These are phyloP conservation scores for Thalassiosira hispida DNA, from an alignment of 352 stramenopile species.

Conservation along the genomic window DNA sequence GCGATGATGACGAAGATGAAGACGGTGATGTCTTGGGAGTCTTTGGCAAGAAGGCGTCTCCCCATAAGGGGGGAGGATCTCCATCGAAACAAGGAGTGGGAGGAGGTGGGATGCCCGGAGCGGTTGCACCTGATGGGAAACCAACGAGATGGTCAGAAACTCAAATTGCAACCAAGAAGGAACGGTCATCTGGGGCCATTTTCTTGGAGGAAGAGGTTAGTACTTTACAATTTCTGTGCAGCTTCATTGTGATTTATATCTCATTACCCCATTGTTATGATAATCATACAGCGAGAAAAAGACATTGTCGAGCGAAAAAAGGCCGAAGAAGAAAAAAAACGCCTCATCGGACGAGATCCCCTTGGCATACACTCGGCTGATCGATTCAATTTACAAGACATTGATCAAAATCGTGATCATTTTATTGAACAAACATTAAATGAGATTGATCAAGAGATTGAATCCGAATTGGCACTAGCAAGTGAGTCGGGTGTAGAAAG, in stretches of 20 bases:
- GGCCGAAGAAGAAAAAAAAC: conserved; percentile 72
- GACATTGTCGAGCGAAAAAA: conserved; percentile 64
- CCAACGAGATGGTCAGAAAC: conserved; percentile 51
- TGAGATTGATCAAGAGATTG: conserved; percentile 62
- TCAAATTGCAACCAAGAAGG: conserved; percentile 47
- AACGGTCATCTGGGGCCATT: conserved; percentile 34
- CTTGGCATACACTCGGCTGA: conserved; percentile 59
- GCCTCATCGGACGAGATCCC: conserved; percentile 71
- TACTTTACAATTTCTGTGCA: conserved; percentile 7
- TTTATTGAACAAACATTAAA: conserved; percentile 69
- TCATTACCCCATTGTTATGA: conserved; percentile 5
- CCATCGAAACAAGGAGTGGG: neutral
- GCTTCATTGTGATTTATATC: neutral
- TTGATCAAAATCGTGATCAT: conserved; percentile 64
- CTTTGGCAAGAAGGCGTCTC: conserved; percentile 51
- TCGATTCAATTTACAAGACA: conserved; percentile 69
- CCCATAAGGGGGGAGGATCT: conserved; percentile 42
- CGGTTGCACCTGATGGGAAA: conserved; percentile 12
- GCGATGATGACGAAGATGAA: conserved; percentile 60
- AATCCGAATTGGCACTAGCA: conserved; percentile 29
- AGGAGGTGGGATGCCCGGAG: conserved; percentile 3
- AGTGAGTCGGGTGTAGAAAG: conserved; percentile 53
- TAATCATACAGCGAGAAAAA: conserved; percentile 38
- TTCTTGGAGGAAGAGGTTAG: conserved; percentile 58
- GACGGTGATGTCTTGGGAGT: conserved; percentile 64